phyloP scores from a whole-genome alignment of 1,139 yeast genomes.

The Eremothecium cymbalariae region DNA sequence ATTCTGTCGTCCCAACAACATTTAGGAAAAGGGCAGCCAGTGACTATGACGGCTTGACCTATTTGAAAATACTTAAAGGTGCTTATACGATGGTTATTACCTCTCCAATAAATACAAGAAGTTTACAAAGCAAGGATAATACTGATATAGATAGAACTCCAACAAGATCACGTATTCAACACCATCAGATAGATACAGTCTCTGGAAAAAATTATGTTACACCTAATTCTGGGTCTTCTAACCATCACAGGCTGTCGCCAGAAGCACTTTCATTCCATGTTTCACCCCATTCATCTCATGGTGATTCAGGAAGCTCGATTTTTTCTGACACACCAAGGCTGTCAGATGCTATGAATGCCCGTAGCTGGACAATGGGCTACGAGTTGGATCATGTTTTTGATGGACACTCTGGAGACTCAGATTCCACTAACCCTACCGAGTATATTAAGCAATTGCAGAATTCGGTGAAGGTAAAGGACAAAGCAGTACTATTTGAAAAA shows the following conservation, averaged over 20 bases:
- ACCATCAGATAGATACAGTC: too few relatives aligned
- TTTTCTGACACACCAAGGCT: conserved; percentile 24
- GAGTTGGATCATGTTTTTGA: conserved; percentile 17
- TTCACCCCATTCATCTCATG: conserved; percentile 21
- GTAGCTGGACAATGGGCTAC: conserved; percentile 21
- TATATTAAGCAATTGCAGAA: conserved; percentile 18
- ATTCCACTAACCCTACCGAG: conserved; percentile 17
- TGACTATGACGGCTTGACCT: conserved; percentile 15
- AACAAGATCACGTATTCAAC: too few relatives aligned
- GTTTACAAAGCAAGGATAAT: too few relatives aligned
- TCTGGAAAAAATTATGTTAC: too few relatives aligned
- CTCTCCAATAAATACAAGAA: background rate
- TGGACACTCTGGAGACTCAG: conserved; percentile 13
- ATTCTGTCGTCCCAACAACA: too few relatives aligned
- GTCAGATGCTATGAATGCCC: conserved; percentile 11
- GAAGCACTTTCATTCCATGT: too few relatives aligned
- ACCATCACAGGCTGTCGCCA: too few relatives aligned
- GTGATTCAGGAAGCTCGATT: conserved; percentile 22
- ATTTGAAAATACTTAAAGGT: conserved; percentile 18
- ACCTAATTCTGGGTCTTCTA: too few relatives aligned
- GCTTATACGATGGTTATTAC: conserved; percentile 12
- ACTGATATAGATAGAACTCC: too few relatives aligned
- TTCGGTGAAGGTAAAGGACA: conserved; percentile 29
- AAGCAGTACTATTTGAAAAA: conserved; percentile 28
- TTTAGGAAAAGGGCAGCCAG: conserved; percentile 4